These are phyloP conservation scores for Dioscorea cayenensis DNA, from an alignment of 116 monocot genomes.

Conservation along the genomic window DNA sequence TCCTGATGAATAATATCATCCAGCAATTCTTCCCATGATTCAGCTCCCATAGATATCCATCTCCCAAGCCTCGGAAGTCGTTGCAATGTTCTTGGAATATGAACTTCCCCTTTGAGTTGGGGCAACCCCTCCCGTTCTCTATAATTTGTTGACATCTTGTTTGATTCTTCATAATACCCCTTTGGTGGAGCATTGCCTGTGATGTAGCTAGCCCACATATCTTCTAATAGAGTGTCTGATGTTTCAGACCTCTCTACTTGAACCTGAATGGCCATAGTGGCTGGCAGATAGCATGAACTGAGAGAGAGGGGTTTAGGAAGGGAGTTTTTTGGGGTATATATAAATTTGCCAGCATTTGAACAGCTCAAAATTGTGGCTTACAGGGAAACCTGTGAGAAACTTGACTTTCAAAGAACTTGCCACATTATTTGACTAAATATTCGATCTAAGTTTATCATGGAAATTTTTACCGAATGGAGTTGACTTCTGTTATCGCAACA, in stretches of 20 bases:
- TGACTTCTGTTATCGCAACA: constrained; percentile 24
- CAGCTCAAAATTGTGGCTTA: constrained; percentile 15
- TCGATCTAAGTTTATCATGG: constrained; percentile 1
- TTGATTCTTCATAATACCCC: constrained; percentile 2
- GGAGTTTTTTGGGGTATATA: constrained; percentile 5
- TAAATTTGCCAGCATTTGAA: constrained; percentile 21
- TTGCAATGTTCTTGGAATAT: constrained; percentile 7
- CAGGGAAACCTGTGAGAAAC: constrained; percentile 3
- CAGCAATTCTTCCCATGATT: constrained; percentile 33
- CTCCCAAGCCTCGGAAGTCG: constrained; percentile 37
- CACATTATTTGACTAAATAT: not conserved
- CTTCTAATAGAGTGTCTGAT: constrained; percentile 20
- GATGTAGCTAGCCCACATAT: constrained; percentile 38
- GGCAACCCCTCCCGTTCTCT: constrained; percentile 11
- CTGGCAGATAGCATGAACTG: too few species aligned
- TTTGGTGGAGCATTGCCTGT: not conserved
- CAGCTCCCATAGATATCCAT: constrained; percentile 36
- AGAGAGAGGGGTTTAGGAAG: not conserved
- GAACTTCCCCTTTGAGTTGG: constrained; percentile 1
- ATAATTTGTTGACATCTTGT: not conserved
- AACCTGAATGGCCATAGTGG: constrained; percentile 18
- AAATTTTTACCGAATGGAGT: constrained; percentile 8
- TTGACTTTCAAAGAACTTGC: constrained; percentile 1
- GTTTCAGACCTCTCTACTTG: constrained; percentile 4
- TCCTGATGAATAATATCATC: constrained; percentile 3